phyloP scores from a whole-genome alignment of 2,329 filamentous ascomycete species.

The Pseudopithomyces maydicus region DNA sequence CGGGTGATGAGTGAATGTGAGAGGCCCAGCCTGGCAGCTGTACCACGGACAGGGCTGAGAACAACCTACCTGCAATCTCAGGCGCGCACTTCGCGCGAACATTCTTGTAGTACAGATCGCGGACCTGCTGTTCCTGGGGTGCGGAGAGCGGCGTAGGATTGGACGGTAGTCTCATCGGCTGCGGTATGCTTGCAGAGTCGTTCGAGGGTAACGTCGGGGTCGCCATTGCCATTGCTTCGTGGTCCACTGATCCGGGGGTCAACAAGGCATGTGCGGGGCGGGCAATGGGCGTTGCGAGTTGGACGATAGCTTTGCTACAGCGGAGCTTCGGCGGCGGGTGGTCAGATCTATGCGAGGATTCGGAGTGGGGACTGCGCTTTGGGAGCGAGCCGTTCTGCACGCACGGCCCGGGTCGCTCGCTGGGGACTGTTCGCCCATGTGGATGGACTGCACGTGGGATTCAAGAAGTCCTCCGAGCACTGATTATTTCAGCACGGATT shows the following conservation, averaged over 20 bases:
- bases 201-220: neutral
- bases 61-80: slow-evolving; percentile 53
- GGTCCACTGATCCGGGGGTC: neutral
- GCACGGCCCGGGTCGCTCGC: too few relatives aligned
- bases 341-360: neutral
- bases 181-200: slow-evolving; percentile 20
- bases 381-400: too few relatives aligned
- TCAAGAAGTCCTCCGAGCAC: too few relatives aligned
- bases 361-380: too few relatives aligned
- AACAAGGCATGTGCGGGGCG: too few relatives aligned
- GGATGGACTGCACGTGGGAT: too few relatives aligned
- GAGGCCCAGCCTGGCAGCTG: neutral
- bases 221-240: slow-evolving; percentile 21
- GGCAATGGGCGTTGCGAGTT: too few relatives aligned
- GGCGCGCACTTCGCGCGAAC: slow-evolving; percentile 81
- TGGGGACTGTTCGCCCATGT: too few relatives aligned
- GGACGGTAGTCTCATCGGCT: slow-evolving; percentile 23
- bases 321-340: neutral
- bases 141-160: slow-evolving; percentile 75
- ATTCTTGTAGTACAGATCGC: slow-evolving; percentile 78
- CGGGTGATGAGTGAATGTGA: neutral
- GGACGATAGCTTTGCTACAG: too few relatives aligned
- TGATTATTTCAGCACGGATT: too few relatives aligned
- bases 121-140: slow-evolving; percentile 68
- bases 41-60: neutral